Evolutionary conservation across 768 basidiomycete species (phyloP), one percentile per base, ranked within the genome.

Genomic region (Boletellus sp.): DNA sequence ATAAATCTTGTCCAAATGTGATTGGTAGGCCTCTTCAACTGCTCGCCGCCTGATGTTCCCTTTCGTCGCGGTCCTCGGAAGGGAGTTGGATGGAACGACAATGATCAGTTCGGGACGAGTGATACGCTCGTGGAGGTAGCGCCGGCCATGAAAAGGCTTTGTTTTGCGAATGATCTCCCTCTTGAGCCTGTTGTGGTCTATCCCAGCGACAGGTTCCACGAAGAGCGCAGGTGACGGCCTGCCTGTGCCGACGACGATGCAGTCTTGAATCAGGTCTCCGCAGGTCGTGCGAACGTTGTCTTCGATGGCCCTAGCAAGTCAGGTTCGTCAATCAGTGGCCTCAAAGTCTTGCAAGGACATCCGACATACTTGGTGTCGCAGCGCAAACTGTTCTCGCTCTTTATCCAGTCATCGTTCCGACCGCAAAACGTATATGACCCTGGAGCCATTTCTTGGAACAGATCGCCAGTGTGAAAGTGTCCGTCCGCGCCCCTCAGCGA

Each of bases 321-420:
- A 28, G 0, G 13, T 45, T 23, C 24, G 52, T 53, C 58, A 57
- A 43, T 50, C 36, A 47, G 44, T 34, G 24, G 19, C 40, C 28
- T 32, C 37, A 16, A 20, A 41, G 1, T 20, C 15, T 6, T 13
- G 23, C 19, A 24, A 31, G 43, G 24, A 34, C 7, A 12, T 9
- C 37, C 8, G 26, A 72, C 74, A 28, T 68, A 78, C 76, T 80
- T 83, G 43, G 88, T 88, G 60, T 90, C 87, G 59, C 87, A 89
- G 45, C 87, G 78, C 53, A 89, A 70, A 60, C 86, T 83, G 62
- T 80, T 86, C 61, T 87, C 84, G 34, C 82, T 83, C 71, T 90
- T 90, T 65, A 90, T 90, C 88, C 87, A 89, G 66, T 90, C 87
- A 57, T 90, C 87, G 52, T 87, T 80, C 36, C 88, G 79, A 22